Conservation (phyloP, 2,329 filamentous ascomycete species). For the Fusarium sp. region DNA sequence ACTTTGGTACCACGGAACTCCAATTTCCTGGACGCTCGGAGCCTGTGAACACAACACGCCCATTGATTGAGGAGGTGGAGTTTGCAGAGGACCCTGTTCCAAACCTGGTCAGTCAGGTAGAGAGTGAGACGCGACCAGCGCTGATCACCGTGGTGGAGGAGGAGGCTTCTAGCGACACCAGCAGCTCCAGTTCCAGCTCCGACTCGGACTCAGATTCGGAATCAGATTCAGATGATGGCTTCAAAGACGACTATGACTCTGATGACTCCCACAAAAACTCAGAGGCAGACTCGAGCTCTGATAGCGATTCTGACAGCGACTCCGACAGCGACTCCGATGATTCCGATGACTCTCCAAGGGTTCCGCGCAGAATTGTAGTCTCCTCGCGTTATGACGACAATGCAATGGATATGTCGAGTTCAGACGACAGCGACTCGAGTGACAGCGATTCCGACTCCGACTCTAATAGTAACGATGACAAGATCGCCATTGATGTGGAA, state of each 20-base stretch:
- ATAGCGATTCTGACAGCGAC: not conserved
- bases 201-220: slow-evolving; percentile 39
- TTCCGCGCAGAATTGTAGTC: not conserved
- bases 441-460: slow-evolving; percentile 27
- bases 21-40: slow-evolving; percentile 13
- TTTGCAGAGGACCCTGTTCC: slow-evolving; percentile 9
- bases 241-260: slow-evolving; percentile 53
- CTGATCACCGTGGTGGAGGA: slow-evolving; percentile 19
- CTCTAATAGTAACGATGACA: not conserved
- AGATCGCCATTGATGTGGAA: slow-evolving; percentile 1
- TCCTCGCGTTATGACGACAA: not conserved
- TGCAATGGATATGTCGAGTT: not conserved
- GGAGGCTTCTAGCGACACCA: slow-evolving; percentile 28
- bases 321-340: not conserved
- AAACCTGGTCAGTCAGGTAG: not conserved
- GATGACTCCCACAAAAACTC: slow-evolving; percentile 24
- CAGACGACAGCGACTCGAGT: slow-evolving; percentile 19
- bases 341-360: not conserved
- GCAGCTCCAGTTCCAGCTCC: slow-evolving; percentile 45
- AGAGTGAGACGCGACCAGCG: not conserved
- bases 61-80: slow-evolving; percentile 47
- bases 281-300: not conserved
- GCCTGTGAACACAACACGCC: slow-evolving; percentile 29
- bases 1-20: slow-evolving; percentile 14
- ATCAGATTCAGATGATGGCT: slow-evolving; percentile 48